phyloP scores from a whole-genome alignment of 2,329 filamentous ascomycete species.

The Neopestalotiopsis sp. region DNA sequence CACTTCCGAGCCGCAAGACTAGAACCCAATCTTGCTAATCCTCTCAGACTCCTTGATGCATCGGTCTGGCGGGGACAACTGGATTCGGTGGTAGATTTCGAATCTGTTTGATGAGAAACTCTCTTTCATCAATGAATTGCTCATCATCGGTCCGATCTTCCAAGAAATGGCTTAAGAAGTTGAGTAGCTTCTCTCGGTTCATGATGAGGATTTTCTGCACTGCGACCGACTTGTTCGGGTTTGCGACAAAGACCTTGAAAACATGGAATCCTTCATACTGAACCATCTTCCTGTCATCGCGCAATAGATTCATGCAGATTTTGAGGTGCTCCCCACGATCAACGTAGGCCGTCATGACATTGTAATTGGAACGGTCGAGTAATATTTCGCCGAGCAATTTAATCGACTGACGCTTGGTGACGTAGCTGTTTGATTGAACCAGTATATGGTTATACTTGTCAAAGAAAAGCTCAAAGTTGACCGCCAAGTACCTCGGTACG shows the following conservation, averaged over 20 bases:
- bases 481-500: constrained; percentile 83
- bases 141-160: constrained; percentile 97
- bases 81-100: constrained; percentile 67
- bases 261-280: constrained; percentile 99
- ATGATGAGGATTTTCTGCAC: constrained; percentile 96
- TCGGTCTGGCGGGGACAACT: constrained; percentile 53
- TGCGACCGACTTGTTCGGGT: constrained; percentile 95
- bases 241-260: constrained; percentile 99
- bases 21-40: not conserved
- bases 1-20: not conserved
- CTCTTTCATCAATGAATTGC: constrained; percentile 97
- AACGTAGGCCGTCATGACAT: constrained; percentile 97
- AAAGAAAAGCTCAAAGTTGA: constrained; percentile 95
- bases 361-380: constrained; percentile 94
- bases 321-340: constrained; percentile 95
- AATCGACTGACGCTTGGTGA: constrained; percentile 97
- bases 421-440: constrained; percentile 92
- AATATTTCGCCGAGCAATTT: constrained; percentile 95
- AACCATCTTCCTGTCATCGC: constrained; percentile 97
- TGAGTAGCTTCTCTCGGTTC: constrained; percentile 89
- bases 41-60: constrained; percentile 29
- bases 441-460: constrained; percentile 85
- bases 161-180: constrained; percentile 88
- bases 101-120: constrained; percentile 96
- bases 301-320: constrained; percentile 95